phyloP scores from a whole-genome alignment of 495 filamentous ascomycete genomes.

The Podospora comata region DNA sequence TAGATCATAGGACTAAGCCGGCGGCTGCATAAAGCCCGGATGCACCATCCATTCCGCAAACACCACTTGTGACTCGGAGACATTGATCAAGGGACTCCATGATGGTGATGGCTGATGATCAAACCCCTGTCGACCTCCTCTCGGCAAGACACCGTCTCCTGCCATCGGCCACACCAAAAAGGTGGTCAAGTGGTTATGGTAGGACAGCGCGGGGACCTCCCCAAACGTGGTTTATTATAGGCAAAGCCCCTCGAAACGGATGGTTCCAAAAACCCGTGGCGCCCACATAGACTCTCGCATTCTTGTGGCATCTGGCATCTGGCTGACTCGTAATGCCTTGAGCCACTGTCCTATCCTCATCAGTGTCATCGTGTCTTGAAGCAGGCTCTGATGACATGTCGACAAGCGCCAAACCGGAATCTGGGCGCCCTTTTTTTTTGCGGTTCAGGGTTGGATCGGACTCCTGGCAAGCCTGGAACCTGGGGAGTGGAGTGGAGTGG shows the following conservation, averaged over 20 bases:
- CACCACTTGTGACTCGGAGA: neutral
- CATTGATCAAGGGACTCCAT: neutral
- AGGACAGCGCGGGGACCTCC: slow-evolving; percentile 1
- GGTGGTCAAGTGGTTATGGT: neutral
- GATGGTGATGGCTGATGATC: neutral
- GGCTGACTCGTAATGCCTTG: neutral
- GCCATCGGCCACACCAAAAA: slow-evolving; percentile 2
- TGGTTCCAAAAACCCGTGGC: neutral
- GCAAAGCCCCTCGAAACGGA: neutral
- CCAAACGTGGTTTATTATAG: neutral
- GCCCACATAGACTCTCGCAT: neutral
- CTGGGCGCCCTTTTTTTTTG: neutral
- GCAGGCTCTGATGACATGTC: neutral
- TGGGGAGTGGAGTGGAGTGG: neutral
- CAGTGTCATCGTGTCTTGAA: neutral
- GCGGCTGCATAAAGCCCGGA: neutral
- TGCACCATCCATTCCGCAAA: neutral
- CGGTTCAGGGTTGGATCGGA: too few relatives aligned
- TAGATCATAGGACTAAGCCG: neutral
- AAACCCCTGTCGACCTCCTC: slow-evolving; percentile 6
- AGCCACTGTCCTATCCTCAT: neutral
- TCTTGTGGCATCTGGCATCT: neutral
- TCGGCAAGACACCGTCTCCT: slow-evolving; percentile 8
- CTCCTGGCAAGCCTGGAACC: too few relatives aligned
- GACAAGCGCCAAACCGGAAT: neutral